phyloP scores from a whole-genome alignment of 2,329 filamentous ascomycete genomes.

The Didymosphaeria variabile region DNA sequence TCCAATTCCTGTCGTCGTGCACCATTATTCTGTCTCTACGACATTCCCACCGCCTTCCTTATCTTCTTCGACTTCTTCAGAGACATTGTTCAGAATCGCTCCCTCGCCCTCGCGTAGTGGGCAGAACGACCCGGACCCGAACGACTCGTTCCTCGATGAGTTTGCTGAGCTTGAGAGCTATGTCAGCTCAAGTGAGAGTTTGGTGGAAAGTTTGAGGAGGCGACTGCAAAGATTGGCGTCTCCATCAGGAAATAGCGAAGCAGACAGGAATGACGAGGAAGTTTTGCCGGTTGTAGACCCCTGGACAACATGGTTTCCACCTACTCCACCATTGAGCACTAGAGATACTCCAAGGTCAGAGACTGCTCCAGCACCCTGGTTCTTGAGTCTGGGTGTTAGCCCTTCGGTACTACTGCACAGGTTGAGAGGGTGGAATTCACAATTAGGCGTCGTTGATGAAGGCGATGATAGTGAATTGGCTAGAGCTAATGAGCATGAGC shows the following conservation, averaged over 20 bases:
- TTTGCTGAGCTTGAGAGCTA: neutral
- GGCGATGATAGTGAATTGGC: no score
- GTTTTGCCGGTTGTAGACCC: neutral
- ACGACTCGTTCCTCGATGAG: neutral
- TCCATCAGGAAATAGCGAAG: neutral
- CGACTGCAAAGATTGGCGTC: neutral
- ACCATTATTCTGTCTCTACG: constrained; percentile 1
- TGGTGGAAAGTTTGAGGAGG: neutral
- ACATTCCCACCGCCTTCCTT: neutral
- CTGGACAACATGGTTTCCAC: constrained; percentile 3
- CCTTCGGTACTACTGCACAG: neutral
- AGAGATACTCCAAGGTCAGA: no score
- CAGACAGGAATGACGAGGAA: neutral
- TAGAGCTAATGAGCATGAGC: neutral
- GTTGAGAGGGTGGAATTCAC: no score
- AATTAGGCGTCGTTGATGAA: neutral
- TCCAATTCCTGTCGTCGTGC: neutral
- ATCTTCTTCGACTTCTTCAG: neutral
- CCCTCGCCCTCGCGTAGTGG: neutral
- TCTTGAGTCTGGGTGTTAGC: neutral
- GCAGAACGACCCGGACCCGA: neutral
- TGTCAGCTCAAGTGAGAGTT: neutral
- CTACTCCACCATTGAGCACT: neutral
- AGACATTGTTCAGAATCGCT: neutral
- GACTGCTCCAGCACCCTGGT: neutral